Base-by-base conservation (phyloP, 805 yeast species). In the Kazachstania martiniae region DNA sequence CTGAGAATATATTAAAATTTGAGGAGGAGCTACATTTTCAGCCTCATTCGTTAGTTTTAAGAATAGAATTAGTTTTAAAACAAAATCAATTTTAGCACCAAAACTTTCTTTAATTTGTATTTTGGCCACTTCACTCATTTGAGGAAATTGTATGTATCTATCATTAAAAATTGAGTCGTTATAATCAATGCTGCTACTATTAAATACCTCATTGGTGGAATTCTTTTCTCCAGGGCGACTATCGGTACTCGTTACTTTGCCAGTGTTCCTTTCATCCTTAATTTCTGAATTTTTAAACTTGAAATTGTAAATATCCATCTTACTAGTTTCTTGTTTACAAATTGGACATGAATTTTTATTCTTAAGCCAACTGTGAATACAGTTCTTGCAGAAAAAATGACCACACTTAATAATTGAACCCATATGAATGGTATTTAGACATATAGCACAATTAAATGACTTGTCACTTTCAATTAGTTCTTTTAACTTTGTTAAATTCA, bases 321-420 rank as follows among this genome's bases (percentile, higher is more conserved):
- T 40, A 16, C 54, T 56, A 12, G 84, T 59, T 1, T 41, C 41
- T 2, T 68, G 58, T 38, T 84, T 83, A 58, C 98, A 91, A 43
- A 86, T 64, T 0, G 98, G 97, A 55, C 98, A 91, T 2, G 62
- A 57, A 1, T 58, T 51, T 25, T 69, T 69, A 12, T 61, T 62
- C 14, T 56, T 58, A 32, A 80, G 50, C 98, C 98, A 91, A 34
- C 66, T 74, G 13, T 60, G 66, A 23, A 91, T 62, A 53, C 98
- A 91, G 1, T 72, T 81, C 36, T 73, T 70, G 52, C 98, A 91
- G 50, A 80, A 91, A 43, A 75, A 76, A 56, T 91, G 98, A 0
- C 97, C 97, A 65, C 98, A 91, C 8, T 74, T 74, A 0, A 94
- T 79, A 35, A 91, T 61, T 0, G 91, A 69, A 0, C 98, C 98